Percentiles rank a stretch among this genome's conserved stretches.
Conservation (phyloP, 1,284 basidiomycete genomes). For the Marasmius sp. region DNA sequence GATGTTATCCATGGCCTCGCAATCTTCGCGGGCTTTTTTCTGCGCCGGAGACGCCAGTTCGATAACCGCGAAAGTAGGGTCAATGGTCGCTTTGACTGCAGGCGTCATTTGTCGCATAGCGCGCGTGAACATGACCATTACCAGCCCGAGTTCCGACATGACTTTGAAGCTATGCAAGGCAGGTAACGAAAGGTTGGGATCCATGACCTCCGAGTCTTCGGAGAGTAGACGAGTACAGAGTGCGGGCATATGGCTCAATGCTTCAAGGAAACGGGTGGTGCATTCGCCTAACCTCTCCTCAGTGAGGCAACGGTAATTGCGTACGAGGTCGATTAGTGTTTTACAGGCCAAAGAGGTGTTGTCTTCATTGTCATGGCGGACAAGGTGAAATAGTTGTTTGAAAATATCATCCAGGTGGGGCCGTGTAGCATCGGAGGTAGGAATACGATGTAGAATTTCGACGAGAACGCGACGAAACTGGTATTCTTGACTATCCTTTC, state of each 20-base stretch:
- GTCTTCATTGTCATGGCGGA: constrained; percentile 95
- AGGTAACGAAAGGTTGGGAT: constrained; percentile 60
- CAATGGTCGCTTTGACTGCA: constrained; percentile 74
- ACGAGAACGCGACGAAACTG: constrained; percentile 84
- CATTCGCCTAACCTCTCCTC: constrained; percentile 84
- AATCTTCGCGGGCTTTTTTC: constrained; percentile 78
- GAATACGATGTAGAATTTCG: constrained; percentile 88
- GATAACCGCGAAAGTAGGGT: constrained; percentile 74
- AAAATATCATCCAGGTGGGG: constrained; percentile 73
- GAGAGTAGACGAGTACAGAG: constrained; percentile 81
- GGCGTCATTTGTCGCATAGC: constrained; percentile 32
- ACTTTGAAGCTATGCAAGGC: constrained; percentile 92
- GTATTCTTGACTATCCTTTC: constrained; percentile 82
- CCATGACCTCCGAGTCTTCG: constrained; percentile 55
- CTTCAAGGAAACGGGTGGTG: constrained; percentile 74
- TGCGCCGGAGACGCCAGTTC: constrained; percentile 88
- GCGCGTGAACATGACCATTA: constrained; percentile 91
- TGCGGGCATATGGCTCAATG: constrained; percentile 75
- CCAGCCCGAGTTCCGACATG: constrained; percentile 91
- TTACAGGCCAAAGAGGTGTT: constrained; percentile 93
- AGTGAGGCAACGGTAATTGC: constrained; percentile 68
- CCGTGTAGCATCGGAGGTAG: constrained; percentile 78
- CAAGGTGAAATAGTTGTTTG: constrained; percentile 75
- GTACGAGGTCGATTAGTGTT: constrained; percentile 82
- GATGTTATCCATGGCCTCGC: constrained; percentile 74